Conservation (phyloP, 106 monocot genomes). For the Dendrobium catenatum region DNA sequence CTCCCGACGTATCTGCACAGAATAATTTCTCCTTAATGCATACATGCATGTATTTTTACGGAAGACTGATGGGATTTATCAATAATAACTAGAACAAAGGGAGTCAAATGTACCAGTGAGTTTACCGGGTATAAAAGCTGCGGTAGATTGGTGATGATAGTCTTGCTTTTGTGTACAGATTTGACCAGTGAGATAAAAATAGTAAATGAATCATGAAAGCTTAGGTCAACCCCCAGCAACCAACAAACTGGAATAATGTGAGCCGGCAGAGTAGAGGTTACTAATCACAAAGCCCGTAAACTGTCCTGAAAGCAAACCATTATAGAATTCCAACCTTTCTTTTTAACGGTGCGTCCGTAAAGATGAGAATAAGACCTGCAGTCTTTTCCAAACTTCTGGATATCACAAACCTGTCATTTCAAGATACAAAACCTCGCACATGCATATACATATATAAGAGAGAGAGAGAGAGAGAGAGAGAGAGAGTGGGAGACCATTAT, state of each 20-base stretch:
- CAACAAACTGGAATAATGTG: not conserved
- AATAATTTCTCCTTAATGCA: too few relatives aligned
- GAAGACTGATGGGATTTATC: too few relatives aligned
- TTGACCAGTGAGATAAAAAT: too few relatives aligned
- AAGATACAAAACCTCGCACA: not conserved
- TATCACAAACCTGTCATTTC: constrained; percentile 1
- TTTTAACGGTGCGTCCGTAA: not conserved
- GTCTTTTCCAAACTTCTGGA: constrained; percentile 4
- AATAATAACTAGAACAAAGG: too few relatives aligned
- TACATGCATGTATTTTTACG: too few relatives aligned
- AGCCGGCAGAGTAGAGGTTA: not conserved
- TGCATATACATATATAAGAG: too few relatives aligned
- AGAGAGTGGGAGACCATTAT: constrained; percentile 3
- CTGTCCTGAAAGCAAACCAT: not conserved
- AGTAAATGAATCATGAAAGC: not conserved
- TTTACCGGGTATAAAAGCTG: too few relatives aligned
- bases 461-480: not conserved
- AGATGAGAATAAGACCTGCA: constrained; percentile 2
- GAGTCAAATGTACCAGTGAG: too few relatives aligned
- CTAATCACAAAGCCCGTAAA: not conserved
- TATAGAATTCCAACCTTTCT: not conserved
- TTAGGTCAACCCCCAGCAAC: not conserved
- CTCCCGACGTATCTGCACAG: too few relatives aligned
- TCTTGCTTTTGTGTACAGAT: too few relatives aligned
- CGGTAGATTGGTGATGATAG: too few relatives aligned